These are phyloP conservation scores for Sphaerobolus stellatus DNA, from an alignment of 1,284 basidiomycete genomes.

Conservation along the genomic window DNA sequence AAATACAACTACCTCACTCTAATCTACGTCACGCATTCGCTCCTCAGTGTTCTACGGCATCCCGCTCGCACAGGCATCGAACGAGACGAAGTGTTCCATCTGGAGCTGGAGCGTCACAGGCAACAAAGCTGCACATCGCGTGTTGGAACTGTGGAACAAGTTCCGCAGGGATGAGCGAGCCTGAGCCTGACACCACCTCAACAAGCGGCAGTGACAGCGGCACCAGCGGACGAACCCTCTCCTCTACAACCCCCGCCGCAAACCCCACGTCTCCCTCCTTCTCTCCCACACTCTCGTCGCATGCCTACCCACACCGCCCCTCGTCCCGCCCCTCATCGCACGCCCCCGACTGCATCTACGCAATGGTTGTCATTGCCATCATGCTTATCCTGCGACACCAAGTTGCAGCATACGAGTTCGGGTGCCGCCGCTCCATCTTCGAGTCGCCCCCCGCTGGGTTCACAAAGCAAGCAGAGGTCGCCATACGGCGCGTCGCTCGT, in stretches of 20 bases:
- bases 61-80: neutral
- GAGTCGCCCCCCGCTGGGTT: conserved; percentile 8
- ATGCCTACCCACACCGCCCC: too few relatives aligned
- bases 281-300: too few relatives aligned
- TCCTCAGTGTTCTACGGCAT: conserved; percentile 7
- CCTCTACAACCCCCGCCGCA: too few relatives aligned
- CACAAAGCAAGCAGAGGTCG: conserved; percentile 5
- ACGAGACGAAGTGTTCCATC: conserved; percentile 3
- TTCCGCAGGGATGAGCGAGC: too few relatives aligned
- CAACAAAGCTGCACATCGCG: conserved; percentile 2
- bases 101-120: conserved; percentile 9
- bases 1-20: conserved; percentile 10
- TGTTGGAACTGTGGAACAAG: conserved; percentile 5
- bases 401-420: conserved; percentile 7
- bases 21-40: neutral
- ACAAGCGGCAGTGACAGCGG: too few relatives aligned
- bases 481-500: conserved; percentile 5
- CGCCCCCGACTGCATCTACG: conserved; percentile 10
- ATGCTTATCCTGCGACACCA: conserved; percentile 10
- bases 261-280: too few relatives aligned
- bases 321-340: too few relatives aligned
- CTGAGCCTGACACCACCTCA: too few relatives aligned
- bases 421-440: neutral
- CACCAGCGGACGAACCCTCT: too few relatives aligned
- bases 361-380: conserved; percentile 11